A percentile compares a stretch with the other conserved stretches of the same genome.
phyloP scores from a whole-genome alignment of 495 filamentous ascomycete species.

The Penicillium manginii region DNA sequence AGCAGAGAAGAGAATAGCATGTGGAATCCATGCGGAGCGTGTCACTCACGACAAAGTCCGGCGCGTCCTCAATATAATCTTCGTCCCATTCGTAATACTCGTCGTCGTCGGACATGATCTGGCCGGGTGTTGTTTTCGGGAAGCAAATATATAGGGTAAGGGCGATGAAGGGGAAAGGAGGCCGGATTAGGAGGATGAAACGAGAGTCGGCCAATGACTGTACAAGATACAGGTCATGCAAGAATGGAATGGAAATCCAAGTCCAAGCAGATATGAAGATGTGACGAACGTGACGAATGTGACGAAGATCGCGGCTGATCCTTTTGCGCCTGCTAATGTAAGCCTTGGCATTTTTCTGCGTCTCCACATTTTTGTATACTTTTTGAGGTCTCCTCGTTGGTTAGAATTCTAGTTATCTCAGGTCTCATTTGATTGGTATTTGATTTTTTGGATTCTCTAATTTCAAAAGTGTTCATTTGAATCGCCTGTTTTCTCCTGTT shows the following conservation, averaged over 20 bases:
- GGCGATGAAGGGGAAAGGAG: neutral
- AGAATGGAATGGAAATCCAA: neutral
- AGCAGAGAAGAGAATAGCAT: too few species aligned
- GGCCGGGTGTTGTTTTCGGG: neutral
- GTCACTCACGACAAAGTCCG: slow-evolving; percentile 45
- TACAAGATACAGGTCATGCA: neutral
- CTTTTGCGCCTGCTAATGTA: slow-evolving; percentile 29
- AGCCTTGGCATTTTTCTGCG: slow-evolving; percentile 28
- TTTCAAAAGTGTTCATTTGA: too few species aligned
- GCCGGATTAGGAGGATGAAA: neutral
- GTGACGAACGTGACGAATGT: too few species aligned
- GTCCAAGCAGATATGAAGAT: too few species aligned
- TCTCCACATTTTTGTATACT: slow-evolving; percentile 22
- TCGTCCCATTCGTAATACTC: slow-evolving; percentile 53
- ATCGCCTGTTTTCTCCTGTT: too few species aligned
- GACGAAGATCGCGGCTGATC: slow-evolving; percentile 30
- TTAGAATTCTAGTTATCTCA: too few species aligned
- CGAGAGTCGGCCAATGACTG: neutral
- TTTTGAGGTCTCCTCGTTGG: too few species aligned
- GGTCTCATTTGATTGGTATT: too few species aligned
- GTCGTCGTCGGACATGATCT: slow-evolving; percentile 55
- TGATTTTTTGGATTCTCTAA: too few species aligned
- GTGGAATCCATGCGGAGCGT: neutral
- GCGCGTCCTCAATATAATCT: slow-evolving; percentile 49
- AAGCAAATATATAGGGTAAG: neutral